Evolutionary conservation across 768 basidiomycete genomes (phyloP).

Genomic region (Suillus subluteus): DNA sequence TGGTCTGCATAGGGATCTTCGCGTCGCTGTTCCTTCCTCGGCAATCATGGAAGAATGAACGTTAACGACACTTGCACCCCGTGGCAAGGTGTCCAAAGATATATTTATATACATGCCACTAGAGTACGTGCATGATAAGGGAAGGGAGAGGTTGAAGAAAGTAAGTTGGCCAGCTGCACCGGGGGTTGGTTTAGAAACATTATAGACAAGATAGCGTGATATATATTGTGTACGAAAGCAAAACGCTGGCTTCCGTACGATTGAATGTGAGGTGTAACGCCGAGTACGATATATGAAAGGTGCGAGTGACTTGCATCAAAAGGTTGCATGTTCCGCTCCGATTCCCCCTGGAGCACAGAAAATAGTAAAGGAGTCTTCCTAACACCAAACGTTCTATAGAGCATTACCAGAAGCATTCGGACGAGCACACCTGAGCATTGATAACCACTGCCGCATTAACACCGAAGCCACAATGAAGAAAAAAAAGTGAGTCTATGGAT

Average conservation of each 20-base stretch:
- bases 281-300: not conserved
- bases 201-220: not conserved
- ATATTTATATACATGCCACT: not conserved
- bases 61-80: not conserved
- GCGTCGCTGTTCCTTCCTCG: constrained; percentile 33
- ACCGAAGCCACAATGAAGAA: not conserved
- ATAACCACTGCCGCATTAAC: not conserved
- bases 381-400: not conserved
- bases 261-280: not conserved
- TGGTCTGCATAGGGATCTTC: constrained; percentile 22
- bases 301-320: not conserved
- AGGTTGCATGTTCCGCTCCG: not conserved
- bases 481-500: not conserved
- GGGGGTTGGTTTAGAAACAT: not conserved
- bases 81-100: not conserved
- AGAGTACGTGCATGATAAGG: not conserved
- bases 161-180: not conserved
- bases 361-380: not conserved
- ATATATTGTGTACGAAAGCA: not conserved
- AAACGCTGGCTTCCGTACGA: not conserved
- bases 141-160: not conserved
- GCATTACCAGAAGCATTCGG: not conserved
- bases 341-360: not conserved
- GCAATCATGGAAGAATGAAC: constrained; percentile 20
- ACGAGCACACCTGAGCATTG: not conserved